These are phyloP conservation scores for Acanthamoeba culbertsoni DNA, from an alignment of 208 protist species.

Conservation along the genomic window DNA sequence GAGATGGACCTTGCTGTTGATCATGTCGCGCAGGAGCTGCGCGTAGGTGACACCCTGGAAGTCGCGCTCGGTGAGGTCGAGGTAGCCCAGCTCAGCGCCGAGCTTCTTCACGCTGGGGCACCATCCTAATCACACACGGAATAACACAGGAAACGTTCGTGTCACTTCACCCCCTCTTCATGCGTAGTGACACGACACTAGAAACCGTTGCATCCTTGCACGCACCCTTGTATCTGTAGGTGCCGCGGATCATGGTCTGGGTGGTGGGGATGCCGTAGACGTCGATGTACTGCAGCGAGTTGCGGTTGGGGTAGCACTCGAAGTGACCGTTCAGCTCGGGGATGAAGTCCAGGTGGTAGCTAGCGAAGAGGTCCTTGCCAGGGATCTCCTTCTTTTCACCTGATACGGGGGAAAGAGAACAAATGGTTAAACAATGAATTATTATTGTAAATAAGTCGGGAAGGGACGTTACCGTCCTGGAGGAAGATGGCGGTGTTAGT, in stretches of 20 bases:
- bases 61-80: constrained; percentile 20
- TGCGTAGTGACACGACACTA: too few species aligned
- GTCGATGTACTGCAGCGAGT: constrained; percentile 71
- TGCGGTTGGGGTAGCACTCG: constrained; percentile 80
- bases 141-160: neutral
- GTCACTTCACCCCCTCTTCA: too few species aligned
- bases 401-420: too few species aligned
- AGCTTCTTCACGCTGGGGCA: constrained; percentile 56
- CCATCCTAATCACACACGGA: neutral
- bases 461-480: neutral
- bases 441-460: too few species aligned
- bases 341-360: constrained; percentile 21
- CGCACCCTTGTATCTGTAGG: constrained; percentile 72
- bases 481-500: constrained; percentile 32
- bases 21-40: constrained; percentile 3
- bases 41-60: constrained; percentile 26
- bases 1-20: constrained; percentile 4
- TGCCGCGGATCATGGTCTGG: constrained; percentile 80
- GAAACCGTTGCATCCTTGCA: neutral
- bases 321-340: constrained; percentile 48
- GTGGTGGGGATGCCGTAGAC: constrained; percentile 71
- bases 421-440: too few species aligned
- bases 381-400: constrained; percentile 47
- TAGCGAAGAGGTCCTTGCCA: constrained; percentile 58
- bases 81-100: constrained; percentile 47